phyloP scores from a whole-genome alignment of 2,329 filamentous ascomycete species.

The Monosporascus cannonballus region DNA sequence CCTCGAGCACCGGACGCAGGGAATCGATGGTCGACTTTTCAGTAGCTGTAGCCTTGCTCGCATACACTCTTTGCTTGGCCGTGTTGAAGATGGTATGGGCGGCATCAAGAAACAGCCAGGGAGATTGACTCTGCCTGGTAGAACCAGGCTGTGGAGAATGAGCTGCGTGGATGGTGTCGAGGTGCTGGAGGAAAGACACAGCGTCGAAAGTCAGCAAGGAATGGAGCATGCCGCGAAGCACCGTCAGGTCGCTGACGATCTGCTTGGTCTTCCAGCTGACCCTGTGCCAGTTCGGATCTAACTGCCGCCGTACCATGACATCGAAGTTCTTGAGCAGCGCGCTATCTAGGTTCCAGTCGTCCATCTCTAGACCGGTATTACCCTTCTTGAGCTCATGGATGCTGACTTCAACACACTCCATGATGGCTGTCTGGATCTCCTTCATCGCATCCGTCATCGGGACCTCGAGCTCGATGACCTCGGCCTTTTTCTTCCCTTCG shows the following conservation, averaged over 20 bases:
- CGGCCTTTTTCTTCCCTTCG: slow-evolving; percentile 86
- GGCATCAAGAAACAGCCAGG: slow-evolving; percentile 93
- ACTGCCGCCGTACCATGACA: slow-evolving; percentile 75
- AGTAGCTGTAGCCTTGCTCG: slow-evolving; percentile 54
- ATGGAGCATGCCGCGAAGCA: slow-evolving; percentile 77
- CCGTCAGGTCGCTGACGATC: slow-evolving; percentile 82
- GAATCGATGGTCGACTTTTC: slow-evolving; percentile 48
- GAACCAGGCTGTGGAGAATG: slow-evolving; percentile 85
- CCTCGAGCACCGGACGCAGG: slow-evolving; percentile 77
- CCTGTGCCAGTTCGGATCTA: slow-evolving; percentile 96
- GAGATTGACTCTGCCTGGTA: slow-evolving; percentile 81
- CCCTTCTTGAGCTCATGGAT: slow-evolving; percentile 90
- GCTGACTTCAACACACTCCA: slow-evolving; percentile 94
- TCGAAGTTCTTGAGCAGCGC: slow-evolving; percentile 92
- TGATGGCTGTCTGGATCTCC: slow-evolving; percentile 86
- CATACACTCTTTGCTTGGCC: slow-evolving; percentile 82
- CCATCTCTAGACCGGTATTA: slow-evolving; percentile 87
- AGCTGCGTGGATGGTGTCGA: slow-evolving; percentile 89
- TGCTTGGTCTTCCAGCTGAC: slow-evolving; percentile 93
- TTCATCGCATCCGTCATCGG: slow-evolving; percentile 93
- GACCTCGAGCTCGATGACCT: slow-evolving; percentile 94
- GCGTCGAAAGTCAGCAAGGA: slow-evolving; percentile 80
- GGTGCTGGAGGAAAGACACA: slow-evolving; percentile 84
- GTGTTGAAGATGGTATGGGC: slow-evolving; percentile 92
- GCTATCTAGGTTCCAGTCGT: slow-evolving; percentile 93